Percentiles rank a stretch among this genome's conserved stretches.
Evolutionary conservation across 1,284 basidiomycete genomes (phyloP).

Genomic region (Heterobasidion parviporum): DNA sequence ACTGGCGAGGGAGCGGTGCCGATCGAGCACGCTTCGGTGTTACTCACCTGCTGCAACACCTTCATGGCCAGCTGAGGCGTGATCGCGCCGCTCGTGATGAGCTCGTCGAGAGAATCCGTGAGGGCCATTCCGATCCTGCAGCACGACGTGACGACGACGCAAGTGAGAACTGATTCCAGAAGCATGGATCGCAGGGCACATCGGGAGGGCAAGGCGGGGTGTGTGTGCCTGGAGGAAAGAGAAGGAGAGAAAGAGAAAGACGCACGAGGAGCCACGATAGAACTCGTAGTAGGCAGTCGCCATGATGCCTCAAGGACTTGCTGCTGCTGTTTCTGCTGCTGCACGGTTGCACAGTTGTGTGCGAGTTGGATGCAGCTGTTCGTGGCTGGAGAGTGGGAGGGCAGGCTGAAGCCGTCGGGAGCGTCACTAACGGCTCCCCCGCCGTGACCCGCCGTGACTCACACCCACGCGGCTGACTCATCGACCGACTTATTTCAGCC

Average conservation of each 20-base stretch:
- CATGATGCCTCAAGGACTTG: conserved; percentile 28
- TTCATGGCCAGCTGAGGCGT: conserved; percentile 98
- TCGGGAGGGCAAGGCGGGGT: not conserved
- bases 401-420: too few species aligned
- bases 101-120: conserved; percentile 98
- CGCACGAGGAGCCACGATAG: conserved; percentile 82
- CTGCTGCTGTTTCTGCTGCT: too few species aligned
- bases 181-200: too few species aligned
- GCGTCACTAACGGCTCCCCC: too few species aligned
- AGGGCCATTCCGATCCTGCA: conserved; percentile 91
- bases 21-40: not conserved
- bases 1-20: too few species aligned
- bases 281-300: conserved; percentile 86
- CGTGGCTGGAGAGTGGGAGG: too few species aligned
- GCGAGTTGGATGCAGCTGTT: too few species aligned
- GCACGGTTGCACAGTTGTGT: too few species aligned
- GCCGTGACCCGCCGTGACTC: conserved; percentile 5
- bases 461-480: conserved; percentile 1
- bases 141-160: not conserved
- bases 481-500: not conserved
- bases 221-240: conserved; percentile 7
- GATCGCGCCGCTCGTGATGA: conserved; percentile 95
- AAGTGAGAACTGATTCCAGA: too few species aligned
- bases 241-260: conserved; percentile 15
- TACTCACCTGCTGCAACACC: conserved; percentile 84